phyloP scores from a whole-genome alignment of 2,329 filamentous ascomycete species.

The Cytospora mali region DNA sequence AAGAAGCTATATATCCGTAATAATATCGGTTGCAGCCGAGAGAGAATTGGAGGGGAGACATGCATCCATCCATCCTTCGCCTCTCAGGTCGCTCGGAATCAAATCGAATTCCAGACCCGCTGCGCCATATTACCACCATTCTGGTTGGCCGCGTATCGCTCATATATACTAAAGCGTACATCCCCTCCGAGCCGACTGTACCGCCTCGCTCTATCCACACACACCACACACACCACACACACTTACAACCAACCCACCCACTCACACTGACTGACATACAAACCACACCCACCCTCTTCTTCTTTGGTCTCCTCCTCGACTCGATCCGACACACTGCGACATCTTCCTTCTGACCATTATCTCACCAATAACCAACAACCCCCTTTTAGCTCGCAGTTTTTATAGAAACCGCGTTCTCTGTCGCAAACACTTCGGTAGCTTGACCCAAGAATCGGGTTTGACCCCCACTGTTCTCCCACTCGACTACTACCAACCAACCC shows the following conservation, averaged over 20 bases:
- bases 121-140: constrained; percentile 13
- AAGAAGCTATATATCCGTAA: background rate
- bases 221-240: constrained; percentile 23
- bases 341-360: background rate
- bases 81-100: background rate
- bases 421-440: too few relatives aligned
- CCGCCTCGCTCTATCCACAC: constrained; percentile 17
- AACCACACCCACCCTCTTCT: background rate
- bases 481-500: constrained; percentile 14
- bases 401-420: too few relatives aligned
- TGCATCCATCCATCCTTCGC: background rate
- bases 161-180: constrained; percentile 21
- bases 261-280: too few relatives aligned
- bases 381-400: too few relatives aligned
- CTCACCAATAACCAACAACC: background rate
- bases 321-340: background rate
- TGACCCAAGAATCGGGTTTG: too few relatives aligned
- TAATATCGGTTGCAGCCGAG: background rate
- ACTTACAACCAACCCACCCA: background rate
- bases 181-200: constrained; percentile 5
- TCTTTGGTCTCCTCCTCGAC: background rate
- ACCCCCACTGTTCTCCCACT: constrained; percentile 1
- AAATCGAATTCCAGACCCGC: background rate
- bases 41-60: too few relatives aligned
- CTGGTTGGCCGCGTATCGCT: constrained; percentile 13